phyloP scores from a whole-genome alignment of 1,284 basidiomycete species.

The Tausonia pullulans region DNA sequence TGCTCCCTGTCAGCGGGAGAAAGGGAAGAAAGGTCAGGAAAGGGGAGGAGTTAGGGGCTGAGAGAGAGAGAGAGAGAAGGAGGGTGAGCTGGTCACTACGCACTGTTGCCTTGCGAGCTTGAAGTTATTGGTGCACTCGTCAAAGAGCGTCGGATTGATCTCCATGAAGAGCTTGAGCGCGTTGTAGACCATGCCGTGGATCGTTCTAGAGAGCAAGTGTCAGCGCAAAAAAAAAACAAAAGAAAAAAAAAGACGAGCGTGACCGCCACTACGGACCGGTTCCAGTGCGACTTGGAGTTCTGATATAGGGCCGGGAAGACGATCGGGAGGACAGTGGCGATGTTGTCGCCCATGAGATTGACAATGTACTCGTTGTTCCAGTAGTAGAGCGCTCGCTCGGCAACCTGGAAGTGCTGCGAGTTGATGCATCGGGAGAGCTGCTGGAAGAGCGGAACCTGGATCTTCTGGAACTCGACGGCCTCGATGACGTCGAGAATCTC shows the following conservation, averaged over 20 bases:
- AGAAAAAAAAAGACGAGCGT: neutral
- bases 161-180: constrained; percentile 99
- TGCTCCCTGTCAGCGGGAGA: constrained; percentile 51
- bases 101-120: constrained; percentile 76
- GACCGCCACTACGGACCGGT: constrained; percentile 54
- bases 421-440: constrained; percentile 96
- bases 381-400: constrained; percentile 83
- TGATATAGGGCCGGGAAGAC: constrained; percentile 97
- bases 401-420: constrained; percentile 93
- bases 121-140: constrained; percentile 87
- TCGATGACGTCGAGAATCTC: constrained; percentile 98
- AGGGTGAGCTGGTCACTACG: constrained; percentile 28
- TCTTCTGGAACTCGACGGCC: constrained; percentile 91
- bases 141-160: constrained; percentile 92
- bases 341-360: constrained; percentile 96
- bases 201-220: constrained; percentile 52
- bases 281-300: constrained; percentile 97
- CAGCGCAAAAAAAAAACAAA: neutral
- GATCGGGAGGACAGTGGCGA: constrained; percentile 79
- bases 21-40: constrained; percentile 15
- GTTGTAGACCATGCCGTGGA: constrained; percentile 98
- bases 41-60: constrained; percentile 6
- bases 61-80: constrained; percentile 15
- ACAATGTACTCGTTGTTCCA: constrained; percentile 99
- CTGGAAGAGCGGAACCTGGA: constrained; percentile 85